phyloP scores from a whole-genome alignment of 2,329 filamentous ascomycete species.

The Sodiomyces alkalinus region DNA sequence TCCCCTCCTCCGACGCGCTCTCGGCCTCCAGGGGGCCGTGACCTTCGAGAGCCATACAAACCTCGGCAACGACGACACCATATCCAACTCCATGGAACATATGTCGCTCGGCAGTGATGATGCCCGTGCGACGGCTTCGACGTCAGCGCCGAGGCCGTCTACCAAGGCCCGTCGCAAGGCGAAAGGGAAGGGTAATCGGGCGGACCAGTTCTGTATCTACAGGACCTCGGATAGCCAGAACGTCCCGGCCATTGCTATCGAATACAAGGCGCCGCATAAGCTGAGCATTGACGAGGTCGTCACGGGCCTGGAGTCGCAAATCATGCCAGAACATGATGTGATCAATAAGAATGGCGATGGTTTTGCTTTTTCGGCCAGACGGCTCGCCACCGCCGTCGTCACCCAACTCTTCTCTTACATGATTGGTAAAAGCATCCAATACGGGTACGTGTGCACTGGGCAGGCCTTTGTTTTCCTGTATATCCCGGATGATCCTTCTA shows the following conservation, averaged over 20 bases:
- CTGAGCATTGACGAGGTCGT: constrained; percentile 16
- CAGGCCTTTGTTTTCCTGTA: constrained; percentile 18
- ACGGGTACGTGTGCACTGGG: constrained; percentile 19
- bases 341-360: constrained; percentile 17
- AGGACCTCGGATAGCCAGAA: constrained; percentile 3
- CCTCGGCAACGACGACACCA: constrained; percentile 11
- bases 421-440: constrained; percentile 17
- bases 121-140: constrained; percentile 3
- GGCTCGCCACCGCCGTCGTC: constrained; percentile 19
- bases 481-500: constrained; percentile 16
- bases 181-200: constrained; percentile 14
- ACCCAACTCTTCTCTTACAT: constrained; percentile 25
- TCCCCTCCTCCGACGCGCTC: constrained; percentile 10
- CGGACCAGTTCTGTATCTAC: constrained; percentile 15
- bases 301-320: constrained; percentile 17
- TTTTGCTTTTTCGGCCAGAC: constrained; percentile 13
- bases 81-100: constrained; percentile 12
- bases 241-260: constrained; percentile 15
- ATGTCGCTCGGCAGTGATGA: constrained; percentile 9
- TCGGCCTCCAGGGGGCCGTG: constrained; percentile 17
- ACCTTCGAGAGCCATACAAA: constrained; percentile 22
- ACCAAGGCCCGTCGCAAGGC: constrained; percentile 8
- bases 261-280: constrained; percentile 24
- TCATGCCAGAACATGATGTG: constrained; percentile 16
- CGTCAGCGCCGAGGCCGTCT: constrained; percentile 3